phyloP scores from a whole-genome alignment of 2,329 filamentous ascomycete species.

The Setomelanomma holmii region DNA sequence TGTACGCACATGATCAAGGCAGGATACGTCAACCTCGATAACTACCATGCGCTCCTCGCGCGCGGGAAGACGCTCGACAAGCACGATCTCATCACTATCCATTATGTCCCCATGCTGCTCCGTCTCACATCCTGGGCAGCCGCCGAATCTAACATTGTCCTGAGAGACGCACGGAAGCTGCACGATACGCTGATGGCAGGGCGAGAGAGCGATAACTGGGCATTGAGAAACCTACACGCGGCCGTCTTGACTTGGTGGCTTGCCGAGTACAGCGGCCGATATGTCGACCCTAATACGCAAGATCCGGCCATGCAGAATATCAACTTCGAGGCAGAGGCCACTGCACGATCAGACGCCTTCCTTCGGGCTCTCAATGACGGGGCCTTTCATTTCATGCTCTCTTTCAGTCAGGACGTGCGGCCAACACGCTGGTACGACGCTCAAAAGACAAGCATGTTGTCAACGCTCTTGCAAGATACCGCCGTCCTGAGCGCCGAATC shows the following conservation, averaged over 20 bases:
- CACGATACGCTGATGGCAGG: slow-evolving; percentile 72
- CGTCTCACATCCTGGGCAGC: slow-evolving; percentile 80
- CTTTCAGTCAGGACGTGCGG: slow-evolving; percentile 81
- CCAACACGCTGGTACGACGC: slow-evolving; percentile 87
- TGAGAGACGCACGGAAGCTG: slow-evolving; percentile 73
- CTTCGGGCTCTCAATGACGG: slow-evolving; percentile 82
- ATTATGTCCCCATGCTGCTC: slow-evolving; percentile 81
- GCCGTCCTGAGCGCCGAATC: slow-evolving; percentile 72
- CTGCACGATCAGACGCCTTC: slow-evolving; percentile 75
- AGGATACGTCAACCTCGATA: slow-evolving; percentile 71
- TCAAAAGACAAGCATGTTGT: slow-evolving; percentile 79
- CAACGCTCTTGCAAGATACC: slow-evolving; percentile 83
- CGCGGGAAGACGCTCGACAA: slow-evolving; percentile 74
- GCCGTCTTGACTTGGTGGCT: slow-evolving; percentile 86
- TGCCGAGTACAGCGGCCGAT: slow-evolving; percentile 90
- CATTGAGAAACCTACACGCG: slow-evolving; percentile 76
- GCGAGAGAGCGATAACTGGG: slow-evolving; percentile 73
- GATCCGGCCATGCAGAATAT: slow-evolving; percentile 59
- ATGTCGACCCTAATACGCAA: slow-evolving; percentile 72
- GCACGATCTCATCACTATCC: slow-evolving; percentile 77
- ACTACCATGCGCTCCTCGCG: slow-evolving; percentile 76
- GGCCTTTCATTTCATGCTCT: slow-evolving; percentile 89
- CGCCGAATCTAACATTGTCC: slow-evolving; percentile 70
- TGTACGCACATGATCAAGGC: slow-evolving; percentile 79
- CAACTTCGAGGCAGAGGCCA: slow-evolving; percentile 71